phyloP scores from a whole-genome alignment of 2,329 filamentous ascomycete genomes.

The Penicillium sp. region DNA sequence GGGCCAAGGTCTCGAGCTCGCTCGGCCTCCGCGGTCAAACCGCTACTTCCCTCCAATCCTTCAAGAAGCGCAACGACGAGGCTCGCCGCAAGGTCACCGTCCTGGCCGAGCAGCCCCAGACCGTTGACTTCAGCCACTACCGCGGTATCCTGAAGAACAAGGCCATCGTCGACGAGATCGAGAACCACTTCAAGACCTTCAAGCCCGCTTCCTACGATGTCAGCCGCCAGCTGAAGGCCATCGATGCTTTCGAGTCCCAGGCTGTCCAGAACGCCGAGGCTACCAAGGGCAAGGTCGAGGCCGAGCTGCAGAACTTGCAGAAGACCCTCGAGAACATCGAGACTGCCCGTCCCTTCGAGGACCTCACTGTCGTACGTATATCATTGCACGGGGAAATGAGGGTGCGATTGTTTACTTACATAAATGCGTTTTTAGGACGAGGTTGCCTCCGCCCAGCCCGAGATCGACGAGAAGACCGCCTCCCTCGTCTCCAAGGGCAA shows the following conservation, averaged over 20 bases:
- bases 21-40: conserved; percentile 97
- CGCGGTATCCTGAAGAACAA: conserved; percentile 92
- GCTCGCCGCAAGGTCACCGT: conserved; percentile 88
- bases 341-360: conserved; percentile 90
- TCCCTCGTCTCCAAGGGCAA: conserved; percentile 96
- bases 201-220: conserved; percentile 94
- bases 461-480: conserved; percentile 95
- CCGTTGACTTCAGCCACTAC: conserved; percentile 93
- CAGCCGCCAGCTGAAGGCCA: conserved; percentile 90
- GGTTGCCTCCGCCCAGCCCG: conserved; percentile 87
- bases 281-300: conserved; percentile 94
- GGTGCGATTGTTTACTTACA: conserved; percentile 12
- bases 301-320: conserved; percentile 89
- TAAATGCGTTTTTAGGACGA: conserved; percentile 67
- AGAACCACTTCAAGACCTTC: conserved; percentile 90
- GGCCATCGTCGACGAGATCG: conserved; percentile 92
- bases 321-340: conserved; percentile 98
- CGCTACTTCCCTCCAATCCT: conserved; percentile 83
- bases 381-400: neutral
- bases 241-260: conserved; percentile 96
- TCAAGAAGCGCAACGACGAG: conserved; percentile 99
- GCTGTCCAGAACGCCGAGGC: conserved; percentile 95
- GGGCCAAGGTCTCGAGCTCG: conserved; percentile 89
- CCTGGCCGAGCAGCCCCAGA: conserved; percentile 80
- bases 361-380: conserved; percentile 86